Percentiles rank a stretch among this genome's conserved stretches.
These are phyloP conservation scores for Lentinula sp. DNA, from an alignment of 768 basidiomycete species.

Conservation along the genomic window DNA sequence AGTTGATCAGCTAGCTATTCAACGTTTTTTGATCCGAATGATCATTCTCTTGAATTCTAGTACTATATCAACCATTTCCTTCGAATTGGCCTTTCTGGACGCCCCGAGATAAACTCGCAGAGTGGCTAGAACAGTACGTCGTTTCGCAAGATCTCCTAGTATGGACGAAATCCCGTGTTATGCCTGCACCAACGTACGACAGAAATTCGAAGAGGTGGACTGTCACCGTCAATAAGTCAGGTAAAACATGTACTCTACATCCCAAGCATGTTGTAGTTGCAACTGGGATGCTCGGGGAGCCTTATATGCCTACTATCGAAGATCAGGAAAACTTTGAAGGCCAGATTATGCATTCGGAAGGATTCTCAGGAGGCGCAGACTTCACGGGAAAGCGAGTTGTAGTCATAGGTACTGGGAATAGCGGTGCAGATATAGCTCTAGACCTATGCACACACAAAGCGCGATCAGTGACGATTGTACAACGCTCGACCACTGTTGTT, in stretches of 20 bases:
- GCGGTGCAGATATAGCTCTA: not conserved
- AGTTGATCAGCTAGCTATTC: conserved; percentile 11
- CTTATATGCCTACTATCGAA: conserved; percentile 23
- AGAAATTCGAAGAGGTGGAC: conserved; percentile 23
- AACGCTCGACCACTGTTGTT: not conserved
- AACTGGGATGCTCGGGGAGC: conserved; percentile 28
- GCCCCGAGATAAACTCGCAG: conserved; percentile 34
- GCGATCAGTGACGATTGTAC: not conserved
- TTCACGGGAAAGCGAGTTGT: not conserved
- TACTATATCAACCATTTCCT: conserved; percentile 2
- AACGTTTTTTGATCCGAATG: conserved; percentile 4
- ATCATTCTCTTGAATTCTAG: conserved; percentile 6
- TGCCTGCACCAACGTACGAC: conserved; percentile 29
- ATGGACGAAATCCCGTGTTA: conserved; percentile 30
- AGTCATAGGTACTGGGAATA: conserved; percentile 1
- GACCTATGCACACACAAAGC: not conserved
- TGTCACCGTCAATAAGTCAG: conserved; percentile 23
- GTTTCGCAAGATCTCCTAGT: conserved; percentile 33
- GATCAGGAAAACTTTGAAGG: conserved; percentile 24
- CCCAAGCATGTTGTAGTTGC: conserved; percentile 25
- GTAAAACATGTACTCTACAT: conserved; percentile 21
- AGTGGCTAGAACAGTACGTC: conserved; percentile 40
- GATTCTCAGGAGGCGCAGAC: conserved; percentile 14
- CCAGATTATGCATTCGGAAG: conserved; percentile 22
- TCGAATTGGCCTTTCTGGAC: conserved; percentile 34